phyloP scores from a whole-genome alignment of 1,284 basidiomycete genomes.

The Cryptococcus sp. region DNA sequence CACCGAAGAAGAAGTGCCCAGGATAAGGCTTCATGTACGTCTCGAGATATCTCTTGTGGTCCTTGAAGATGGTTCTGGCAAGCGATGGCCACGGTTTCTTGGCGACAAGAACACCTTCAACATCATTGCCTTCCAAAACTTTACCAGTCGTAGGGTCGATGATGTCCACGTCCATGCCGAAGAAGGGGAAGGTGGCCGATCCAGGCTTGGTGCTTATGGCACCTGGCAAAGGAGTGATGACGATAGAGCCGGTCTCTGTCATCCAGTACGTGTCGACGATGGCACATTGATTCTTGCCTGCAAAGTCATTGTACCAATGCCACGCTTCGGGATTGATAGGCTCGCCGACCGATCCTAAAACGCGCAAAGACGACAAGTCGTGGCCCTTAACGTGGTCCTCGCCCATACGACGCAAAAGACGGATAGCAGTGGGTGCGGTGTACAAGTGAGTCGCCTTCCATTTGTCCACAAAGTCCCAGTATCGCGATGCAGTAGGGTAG shows the following conservation, averaged over 20 bases:
- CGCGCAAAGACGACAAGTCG: slow-evolving; percentile 80
- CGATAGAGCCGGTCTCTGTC: slow-evolving; percentile 96
- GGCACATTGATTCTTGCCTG: slow-evolving; percentile 84
- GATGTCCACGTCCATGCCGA: slow-evolving; percentile 86
- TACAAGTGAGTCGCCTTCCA: slow-evolving; percentile 95
- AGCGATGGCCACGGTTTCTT: slow-evolving; percentile 93
- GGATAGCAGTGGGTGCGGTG: slow-evolving; percentile 84
- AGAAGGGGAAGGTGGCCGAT: slow-evolving; percentile 95
- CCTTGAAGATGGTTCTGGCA: slow-evolving; percentile 88
- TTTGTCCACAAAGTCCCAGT: slow-evolving; percentile 95
- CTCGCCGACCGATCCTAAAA: slow-evolving; percentile 92
- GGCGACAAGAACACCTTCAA: slow-evolving; percentile 88
- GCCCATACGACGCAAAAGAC: slow-evolving; percentile 85
- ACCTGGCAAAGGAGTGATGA: slow-evolving; percentile 92
- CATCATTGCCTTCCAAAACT: slow-evolving; percentile 75
- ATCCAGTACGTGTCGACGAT: slow-evolving; percentile 98
- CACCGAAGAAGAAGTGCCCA: slow-evolving; percentile 85
- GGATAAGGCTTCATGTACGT: slow-evolving; percentile 77
- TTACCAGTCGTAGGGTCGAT: slow-evolving; percentile 68
- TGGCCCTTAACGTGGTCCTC: slow-evolving; percentile 81
- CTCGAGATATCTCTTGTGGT: slow-evolving; percentile 89
- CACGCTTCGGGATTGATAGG: slow-evolving; percentile 99
- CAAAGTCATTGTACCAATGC: slow-evolving; percentile 94
- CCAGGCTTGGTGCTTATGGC: slow-evolving; percentile 96
- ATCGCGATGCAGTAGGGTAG: slow-evolving; percentile 92